A percentile compares a stretch with the other conserved stretches of the same genome.
phyloP scores from a whole-genome alignment of 2,329 filamentous ascomycete genomes.

The Claviceps sp. region DNA sequence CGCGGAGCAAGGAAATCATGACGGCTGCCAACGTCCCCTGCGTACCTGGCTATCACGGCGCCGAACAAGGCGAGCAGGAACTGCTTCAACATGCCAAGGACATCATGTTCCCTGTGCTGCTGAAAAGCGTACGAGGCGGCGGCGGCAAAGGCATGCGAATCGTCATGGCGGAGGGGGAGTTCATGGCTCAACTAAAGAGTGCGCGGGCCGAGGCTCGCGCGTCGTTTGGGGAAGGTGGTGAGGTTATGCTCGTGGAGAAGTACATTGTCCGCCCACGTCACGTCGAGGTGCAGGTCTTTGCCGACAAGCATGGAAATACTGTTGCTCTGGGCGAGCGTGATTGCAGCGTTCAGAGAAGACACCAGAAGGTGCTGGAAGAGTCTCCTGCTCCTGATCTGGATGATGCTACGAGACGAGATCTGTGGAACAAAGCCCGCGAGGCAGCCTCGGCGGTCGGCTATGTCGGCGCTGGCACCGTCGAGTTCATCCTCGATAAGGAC shows the following conservation, averaged over 20 bases:
- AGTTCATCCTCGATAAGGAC: conserved; percentile 80
- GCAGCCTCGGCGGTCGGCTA: conserved; percentile 68
- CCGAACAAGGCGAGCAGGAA: conserved; percentile 56
- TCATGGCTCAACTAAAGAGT: conserved; percentile 54
- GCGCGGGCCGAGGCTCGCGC: conserved; percentile 64
- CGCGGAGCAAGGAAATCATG: conserved; percentile 93
- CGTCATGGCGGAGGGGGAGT: conserved; percentile 54
- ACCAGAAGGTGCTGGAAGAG: conserved; percentile 88
- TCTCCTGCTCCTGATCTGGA: conserved; percentile 62
- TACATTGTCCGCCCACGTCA: conserved; percentile 71
- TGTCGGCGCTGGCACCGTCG: conserved; percentile 78
- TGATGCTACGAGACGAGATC: conserved; percentile 41
- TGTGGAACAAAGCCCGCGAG: conserved; percentile 54
- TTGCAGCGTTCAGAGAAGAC: conserved; percentile 73
- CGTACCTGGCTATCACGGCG: conserved; percentile 88
- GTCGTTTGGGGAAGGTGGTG: conserved; percentile 66
- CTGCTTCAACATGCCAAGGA: conserved; percentile 57
- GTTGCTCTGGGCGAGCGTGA: conserved; percentile 80
- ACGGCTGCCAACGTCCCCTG: conserved; percentile 86
- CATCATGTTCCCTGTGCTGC: conserved; percentile 54
- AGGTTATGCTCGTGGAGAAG: conserved; percentile 73
- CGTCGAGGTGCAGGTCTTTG: conserved; percentile 85
- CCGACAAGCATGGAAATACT: conserved; percentile 64
- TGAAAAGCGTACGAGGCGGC: conserved; percentile 70
- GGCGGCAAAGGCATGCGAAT: conserved; percentile 80